A percentile compares a stretch with the other conserved stretches of the same genome.
Conservation (phyloP, 1,284 basidiomycete species). For the Hypsizygus ulmarius region DNA sequence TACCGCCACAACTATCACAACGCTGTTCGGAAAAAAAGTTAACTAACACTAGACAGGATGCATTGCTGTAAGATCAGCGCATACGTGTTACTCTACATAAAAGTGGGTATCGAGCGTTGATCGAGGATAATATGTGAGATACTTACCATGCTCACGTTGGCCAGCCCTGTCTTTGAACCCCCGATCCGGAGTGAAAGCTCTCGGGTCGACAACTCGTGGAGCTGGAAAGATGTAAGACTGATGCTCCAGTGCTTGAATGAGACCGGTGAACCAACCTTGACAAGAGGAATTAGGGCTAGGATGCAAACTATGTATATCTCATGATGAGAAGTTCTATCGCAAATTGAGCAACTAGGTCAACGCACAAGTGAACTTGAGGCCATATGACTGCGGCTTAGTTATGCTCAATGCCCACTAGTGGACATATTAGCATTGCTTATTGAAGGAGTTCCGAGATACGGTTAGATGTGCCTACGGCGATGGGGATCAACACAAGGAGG, state of each 20-base stretch:
- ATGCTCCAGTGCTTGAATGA: no score
- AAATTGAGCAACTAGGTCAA: background rate
- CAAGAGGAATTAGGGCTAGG: constrained; percentile 67
- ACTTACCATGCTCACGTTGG: constrained; percentile 80
- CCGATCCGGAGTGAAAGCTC: constrained; percentile 75
- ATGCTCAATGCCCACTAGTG: constrained; percentile 63
- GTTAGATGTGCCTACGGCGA: constrained; percentile 45
- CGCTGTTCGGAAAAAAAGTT: constrained; percentile 38
- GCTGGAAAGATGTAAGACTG: no score
- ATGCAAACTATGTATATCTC: constrained; percentile 53
- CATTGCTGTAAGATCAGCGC: constrained; percentile 25
- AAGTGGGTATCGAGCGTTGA: constrained; percentile 10
- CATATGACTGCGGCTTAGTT: constrained; percentile 53
- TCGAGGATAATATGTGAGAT: background rate
- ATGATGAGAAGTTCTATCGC: background rate
- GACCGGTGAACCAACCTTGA: constrained; percentile 69
- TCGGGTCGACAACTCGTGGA: constrained; percentile 79
- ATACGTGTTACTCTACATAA: constrained; percentile 62
- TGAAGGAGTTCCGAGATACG: background rate
- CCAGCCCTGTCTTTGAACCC: constrained; percentile 72
- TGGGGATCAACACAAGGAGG: constrained; percentile 51
- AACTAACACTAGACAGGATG: constrained; percentile 8
- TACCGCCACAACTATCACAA: constrained; percentile 73
- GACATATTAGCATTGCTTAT: background rate
- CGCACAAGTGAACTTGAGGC: constrained; percentile 65